phyloP scores from a whole-genome alignment of 805 yeast genomes.

The Suhomyces vadensis region DNA sequence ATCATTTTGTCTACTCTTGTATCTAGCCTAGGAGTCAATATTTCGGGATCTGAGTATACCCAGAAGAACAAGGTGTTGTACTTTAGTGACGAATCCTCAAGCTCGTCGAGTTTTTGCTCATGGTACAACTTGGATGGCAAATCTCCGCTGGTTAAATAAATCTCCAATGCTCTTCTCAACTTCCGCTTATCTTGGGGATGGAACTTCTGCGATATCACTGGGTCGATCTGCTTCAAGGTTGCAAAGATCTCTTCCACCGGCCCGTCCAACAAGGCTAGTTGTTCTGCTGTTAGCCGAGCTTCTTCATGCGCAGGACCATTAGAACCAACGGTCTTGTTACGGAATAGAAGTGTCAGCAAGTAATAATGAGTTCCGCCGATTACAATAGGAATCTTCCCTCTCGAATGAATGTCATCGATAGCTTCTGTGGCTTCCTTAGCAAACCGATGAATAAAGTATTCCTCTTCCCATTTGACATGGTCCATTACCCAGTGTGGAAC shows the following conservation, averaged over 20 bases:
- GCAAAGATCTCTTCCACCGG: constrained; percentile 52
- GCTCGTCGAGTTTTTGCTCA: constrained; percentile 51
- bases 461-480: constrained; percentile 77
- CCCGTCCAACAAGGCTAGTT: constrained; percentile 51
- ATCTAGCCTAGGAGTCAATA: constrained; percentile 66
- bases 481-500: constrained; percentile 86
- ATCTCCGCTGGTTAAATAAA: constrained; percentile 64
- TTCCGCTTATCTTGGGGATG: constrained; percentile 90
- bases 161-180: constrained; percentile 77
- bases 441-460: constrained; percentile 79
- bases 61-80: constrained; percentile 73
- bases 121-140: constrained; percentile 71
- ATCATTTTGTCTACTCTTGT: constrained; percentile 84
- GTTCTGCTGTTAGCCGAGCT: constrained; percentile 25
- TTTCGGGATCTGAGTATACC: constrained; percentile 68
- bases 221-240: constrained; percentile 58
- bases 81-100: constrained; percentile 49
- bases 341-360: constrained; percentile 72
- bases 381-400: constrained; percentile 78
- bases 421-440: constrained; percentile 64
- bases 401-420: constrained; percentile 61
- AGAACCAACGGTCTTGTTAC: constrained; percentile 56
- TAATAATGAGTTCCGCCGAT: constrained; percentile 98
- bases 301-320: constrained; percentile 3
- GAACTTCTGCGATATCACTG: constrained; percentile 71